Evolutionary conservation across 2,329 filamentous ascomycete species (phyloP).

Genomic region (Paraconiothyrium brasiliense): DNA sequence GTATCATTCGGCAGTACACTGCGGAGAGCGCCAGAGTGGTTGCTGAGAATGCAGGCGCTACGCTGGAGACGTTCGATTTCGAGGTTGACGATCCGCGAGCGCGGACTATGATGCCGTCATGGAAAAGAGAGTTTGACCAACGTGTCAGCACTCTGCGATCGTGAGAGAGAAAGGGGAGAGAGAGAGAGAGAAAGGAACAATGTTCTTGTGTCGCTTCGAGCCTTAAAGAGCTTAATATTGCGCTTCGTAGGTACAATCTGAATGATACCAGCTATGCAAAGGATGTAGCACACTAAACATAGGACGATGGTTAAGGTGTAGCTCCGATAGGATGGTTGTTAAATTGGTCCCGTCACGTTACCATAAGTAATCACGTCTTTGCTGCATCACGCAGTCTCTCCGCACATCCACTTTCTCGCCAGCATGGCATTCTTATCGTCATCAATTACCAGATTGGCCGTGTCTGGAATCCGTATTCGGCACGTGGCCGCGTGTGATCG

Average conservation of each 20-base stretch:
- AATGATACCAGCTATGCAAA: no score
- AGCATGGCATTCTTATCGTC: no score
- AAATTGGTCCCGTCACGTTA: no score
- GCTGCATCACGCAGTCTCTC: no score
- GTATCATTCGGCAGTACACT: conserved; percentile 40
- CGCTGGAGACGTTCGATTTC: conserved; percentile 36
- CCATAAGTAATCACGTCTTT: no score
- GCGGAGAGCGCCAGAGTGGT: conserved; percentile 27
- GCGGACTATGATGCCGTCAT: conserved; percentile 42
- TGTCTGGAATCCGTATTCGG: no score
- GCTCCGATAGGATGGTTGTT: no score
- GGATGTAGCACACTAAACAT: no score
- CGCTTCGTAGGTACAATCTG: background rate
- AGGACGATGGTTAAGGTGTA: no score
- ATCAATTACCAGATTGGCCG: no score
- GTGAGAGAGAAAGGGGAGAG: background rate
- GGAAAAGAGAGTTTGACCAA: conserved; percentile 43
- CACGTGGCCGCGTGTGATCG: no score
- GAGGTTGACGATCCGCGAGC: conserved; percentile 20
- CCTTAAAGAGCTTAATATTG: background rate
- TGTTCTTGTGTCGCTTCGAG: background rate
- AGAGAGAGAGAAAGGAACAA: background rate
- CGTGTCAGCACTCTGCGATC: conserved; percentile 18
- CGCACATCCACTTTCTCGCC: no score
- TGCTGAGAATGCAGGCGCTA: conserved; percentile 26